Conservation (phyloP, 805 yeast species). For the Lipomyces mesembrius region DNA sequence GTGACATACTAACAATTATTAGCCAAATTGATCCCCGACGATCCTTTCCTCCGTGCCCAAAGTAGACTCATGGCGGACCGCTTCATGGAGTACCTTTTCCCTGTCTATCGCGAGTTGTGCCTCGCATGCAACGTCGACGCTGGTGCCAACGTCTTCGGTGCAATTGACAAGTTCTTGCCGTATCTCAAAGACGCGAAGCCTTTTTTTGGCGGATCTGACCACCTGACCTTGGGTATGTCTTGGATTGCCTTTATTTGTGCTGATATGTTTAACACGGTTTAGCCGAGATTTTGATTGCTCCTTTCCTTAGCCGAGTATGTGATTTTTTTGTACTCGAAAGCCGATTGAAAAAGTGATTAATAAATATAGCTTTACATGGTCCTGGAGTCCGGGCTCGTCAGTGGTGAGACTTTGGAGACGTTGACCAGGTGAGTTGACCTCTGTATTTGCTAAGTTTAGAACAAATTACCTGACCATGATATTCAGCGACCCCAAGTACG, state of each 20-base stretch:
- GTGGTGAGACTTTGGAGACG: conserved; percentile 10
- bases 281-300: conserved; percentile 39
- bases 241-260: background rate
- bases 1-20: background rate
- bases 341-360: background rate
- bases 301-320: conserved; percentile 37
- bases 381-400: conserved; percentile 18
- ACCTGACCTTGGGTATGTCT: conserved; percentile 19
- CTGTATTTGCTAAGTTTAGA: conserved; percentile 9
- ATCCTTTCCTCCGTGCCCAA: conserved; percentile 73
- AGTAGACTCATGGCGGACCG: conserved; percentile 39
- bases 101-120: conserved; percentile 27
- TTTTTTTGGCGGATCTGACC: conserved; percentile 38
- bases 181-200: conserved; percentile 33
- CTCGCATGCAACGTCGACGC: conserved; percentile 13
- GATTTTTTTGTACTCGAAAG: background rate
- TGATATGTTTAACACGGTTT: background rate
- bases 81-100: conserved; percentile 32
- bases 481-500: conserved; percentile 35
- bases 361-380: conserved; percentile 16
- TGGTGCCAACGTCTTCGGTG: conserved; percentile 25
- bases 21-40: conserved; percentile 67
- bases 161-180: conserved; percentile 36
- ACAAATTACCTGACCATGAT: conserved; percentile 1
- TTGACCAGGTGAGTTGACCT: conserved; percentile 19